Conservation (phyloP, 352 stramenopile species). For the Phytophthora megakarya region DNA sequence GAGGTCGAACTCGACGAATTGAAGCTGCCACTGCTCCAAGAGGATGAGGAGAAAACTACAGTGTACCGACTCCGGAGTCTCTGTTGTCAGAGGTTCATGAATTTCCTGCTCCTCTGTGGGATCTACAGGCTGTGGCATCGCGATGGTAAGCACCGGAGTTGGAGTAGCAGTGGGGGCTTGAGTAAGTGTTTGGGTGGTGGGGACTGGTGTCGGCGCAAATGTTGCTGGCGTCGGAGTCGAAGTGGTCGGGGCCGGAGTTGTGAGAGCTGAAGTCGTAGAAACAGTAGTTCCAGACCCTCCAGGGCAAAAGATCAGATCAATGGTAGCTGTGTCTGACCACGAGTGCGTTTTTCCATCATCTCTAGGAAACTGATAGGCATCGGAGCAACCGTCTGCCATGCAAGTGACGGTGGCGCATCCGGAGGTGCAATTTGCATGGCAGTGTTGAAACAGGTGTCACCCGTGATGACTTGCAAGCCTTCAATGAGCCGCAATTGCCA, state of each 20-base stretch:
- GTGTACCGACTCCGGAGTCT: background rate
- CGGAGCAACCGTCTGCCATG: conserved; percentile 41
- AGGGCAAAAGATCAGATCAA: conserved; percentile 67
- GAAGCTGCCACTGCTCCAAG: background rate
- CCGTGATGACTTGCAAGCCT: conserved; percentile 49
- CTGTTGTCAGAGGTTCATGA: background rate
- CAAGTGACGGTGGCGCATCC: conserved; percentile 54
- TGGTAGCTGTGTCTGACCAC: conserved; percentile 44
- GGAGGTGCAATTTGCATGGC: conserved; percentile 52
- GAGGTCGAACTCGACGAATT: conserved; percentile 26
- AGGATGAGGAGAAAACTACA: conserved; percentile 13
- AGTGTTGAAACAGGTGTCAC: conserved; percentile 59
- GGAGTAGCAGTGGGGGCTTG: background rate
- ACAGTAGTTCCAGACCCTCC: conserved; percentile 25
- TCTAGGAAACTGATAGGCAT: conserved; percentile 62
- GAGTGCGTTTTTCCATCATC: conserved; percentile 61
- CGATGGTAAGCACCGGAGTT: conserved; percentile 16
- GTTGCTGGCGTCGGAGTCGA: conserved; percentile 13
- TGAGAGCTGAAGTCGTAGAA: background rate
- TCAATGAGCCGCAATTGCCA: conserved; percentile 44
- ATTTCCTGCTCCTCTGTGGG: conserved; percentile 4
- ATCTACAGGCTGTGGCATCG: conserved; percentile 12
- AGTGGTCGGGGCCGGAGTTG: conserved; percentile 15
- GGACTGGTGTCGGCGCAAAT: conserved; percentile 2
- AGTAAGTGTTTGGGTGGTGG: conserved; percentile 9